Conservation (phyloP, 2,329 filamentous ascomycete genomes). For the Pleoardoris graminearum region DNA sequence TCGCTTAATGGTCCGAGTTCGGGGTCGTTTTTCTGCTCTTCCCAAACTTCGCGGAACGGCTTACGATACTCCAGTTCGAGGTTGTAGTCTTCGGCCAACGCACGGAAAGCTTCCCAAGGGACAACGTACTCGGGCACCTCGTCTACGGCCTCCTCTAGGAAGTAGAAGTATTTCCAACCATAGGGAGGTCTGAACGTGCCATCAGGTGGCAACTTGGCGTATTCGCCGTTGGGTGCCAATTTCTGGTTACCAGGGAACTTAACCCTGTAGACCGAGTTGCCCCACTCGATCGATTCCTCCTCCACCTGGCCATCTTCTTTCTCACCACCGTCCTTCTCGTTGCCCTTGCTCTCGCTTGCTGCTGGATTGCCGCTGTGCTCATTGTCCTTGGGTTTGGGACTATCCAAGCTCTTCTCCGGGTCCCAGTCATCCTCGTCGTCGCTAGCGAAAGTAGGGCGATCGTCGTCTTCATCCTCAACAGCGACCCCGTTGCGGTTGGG, state of each 20-base stretch:
- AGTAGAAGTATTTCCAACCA: slow-evolving; percentile 98
- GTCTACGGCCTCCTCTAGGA: slow-evolving; percentile 92
- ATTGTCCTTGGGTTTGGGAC: slow-evolving; percentile 39
- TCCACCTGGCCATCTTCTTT: slow-evolving; percentile 52
- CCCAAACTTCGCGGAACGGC: slow-evolving; percentile 88
- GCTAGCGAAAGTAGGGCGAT: slow-evolving; percentile 41
- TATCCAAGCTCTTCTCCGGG: slow-evolving; percentile 50
- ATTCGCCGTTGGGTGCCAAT: background rate
- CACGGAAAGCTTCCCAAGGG: slow-evolving; percentile 96
- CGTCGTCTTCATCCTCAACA: slow-evolving; percentile 29
- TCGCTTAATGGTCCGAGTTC: slow-evolving; percentile 84
- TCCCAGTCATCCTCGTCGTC: slow-evolving; percentile 50
- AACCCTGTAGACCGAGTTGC: slow-evolving; percentile 90
- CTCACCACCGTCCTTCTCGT: slow-evolving; percentile 48
- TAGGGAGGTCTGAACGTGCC: slow-evolving; percentile 93
- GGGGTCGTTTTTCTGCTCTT: slow-evolving; percentile 82
- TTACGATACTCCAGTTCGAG: slow-evolving; percentile 94
- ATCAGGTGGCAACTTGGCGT: slow-evolving; percentile 69
- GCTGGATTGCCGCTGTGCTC: slow-evolving; percentile 41
- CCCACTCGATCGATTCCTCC: slow-evolving; percentile 70
- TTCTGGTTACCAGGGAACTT: slow-evolving; percentile 69
- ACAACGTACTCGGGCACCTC: slow-evolving; percentile 97
- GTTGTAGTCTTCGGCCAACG: slow-evolving; percentile 93
- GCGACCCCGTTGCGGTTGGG: slow-evolving; percentile 38
- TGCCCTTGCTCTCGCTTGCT: slow-evolving; percentile 25